These are phyloP conservation scores for Penicillium bovifimosum DNA, from an alignment of 495 filamentous ascomycete genomes.

Conservation along the genomic window DNA sequence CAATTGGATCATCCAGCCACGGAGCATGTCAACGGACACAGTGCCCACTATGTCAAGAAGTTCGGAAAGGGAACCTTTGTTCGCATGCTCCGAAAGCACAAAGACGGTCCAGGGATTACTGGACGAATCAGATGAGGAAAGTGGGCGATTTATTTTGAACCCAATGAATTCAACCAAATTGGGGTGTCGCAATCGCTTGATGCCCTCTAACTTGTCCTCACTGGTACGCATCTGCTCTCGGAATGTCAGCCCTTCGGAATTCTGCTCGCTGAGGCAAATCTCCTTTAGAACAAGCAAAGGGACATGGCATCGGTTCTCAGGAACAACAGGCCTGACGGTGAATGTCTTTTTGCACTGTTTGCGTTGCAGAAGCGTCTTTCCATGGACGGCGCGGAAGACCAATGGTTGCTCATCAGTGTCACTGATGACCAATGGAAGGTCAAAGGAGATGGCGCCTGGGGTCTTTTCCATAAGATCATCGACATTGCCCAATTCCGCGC, in stretches of 20 bases:
- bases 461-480: constrained; percentile 35
- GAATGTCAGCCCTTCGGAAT: constrained; percentile 43
- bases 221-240: constrained; percentile 50
- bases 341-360: constrained; percentile 54
- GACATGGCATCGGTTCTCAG: constrained; percentile 41
- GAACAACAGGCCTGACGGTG: constrained; percentile 59
- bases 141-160: constrained; percentile 61
- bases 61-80: constrained; percentile 77
- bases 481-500: constrained; percentile 26
- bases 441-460: constrained; percentile 57
- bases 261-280: constrained; percentile 32
- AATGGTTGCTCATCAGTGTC: constrained; percentile 51
- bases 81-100: constrained; percentile 69
- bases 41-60: constrained; percentile 70
- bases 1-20: constrained; percentile 84
- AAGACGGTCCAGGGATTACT: constrained; percentile 66
- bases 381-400: constrained; percentile 59
- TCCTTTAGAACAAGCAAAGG: constrained; percentile 67
- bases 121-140: constrained; percentile 20
- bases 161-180: constrained; percentile 73
- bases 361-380: constrained; percentile 55
- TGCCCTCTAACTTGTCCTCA: constrained; percentile 68
- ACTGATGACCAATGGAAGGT: constrained; percentile 58
- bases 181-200: constrained; percentile 70
- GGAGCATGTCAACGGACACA: constrained; percentile 64